Conservation (phyloP, 176 grass and related monocot genomes). For the Poa pratensis region DNA sequence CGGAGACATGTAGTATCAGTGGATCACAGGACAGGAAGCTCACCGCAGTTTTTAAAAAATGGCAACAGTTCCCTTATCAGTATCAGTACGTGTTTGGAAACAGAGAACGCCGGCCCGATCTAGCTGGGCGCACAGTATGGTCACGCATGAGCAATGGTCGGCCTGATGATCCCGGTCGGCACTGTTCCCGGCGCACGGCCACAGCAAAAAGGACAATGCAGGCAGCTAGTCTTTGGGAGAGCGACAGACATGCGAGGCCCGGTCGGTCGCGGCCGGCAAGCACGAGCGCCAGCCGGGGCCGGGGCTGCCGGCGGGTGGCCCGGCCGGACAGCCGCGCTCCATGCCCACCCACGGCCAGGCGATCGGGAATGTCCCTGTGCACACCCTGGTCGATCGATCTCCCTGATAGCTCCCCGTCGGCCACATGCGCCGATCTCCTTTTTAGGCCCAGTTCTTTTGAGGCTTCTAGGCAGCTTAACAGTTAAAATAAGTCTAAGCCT, state of each 20-base stretch:
- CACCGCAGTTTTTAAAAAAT: not conserved
- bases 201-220: not conserved
- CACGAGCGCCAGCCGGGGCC: not conserved
- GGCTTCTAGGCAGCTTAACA: too few relatives aligned
- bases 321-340: not conserved
- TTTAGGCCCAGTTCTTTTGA: too few relatives aligned
- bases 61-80: not conserved
- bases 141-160: not conserved
- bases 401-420: conserved; percentile 25
- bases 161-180: not conserved
- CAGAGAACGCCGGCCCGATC: not conserved
- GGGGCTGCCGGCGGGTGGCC: conserved; percentile 37
- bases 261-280: not conserved
- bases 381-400: too few relatives aligned
- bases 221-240: not conserved
- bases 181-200: conserved; percentile 10
- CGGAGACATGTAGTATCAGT: too few relatives aligned
- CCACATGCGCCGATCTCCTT: not conserved
- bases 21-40: too few relatives aligned
- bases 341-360: conserved; percentile 23
- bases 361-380: conserved; percentile 23
- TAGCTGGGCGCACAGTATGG: not conserved
- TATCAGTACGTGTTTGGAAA: not conserved
- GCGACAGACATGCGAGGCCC: conserved; percentile 1
- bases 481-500: too few relatives aligned